These are phyloP conservation scores for Claviceps arundinis DNA, from an alignment of 2,329 filamentous ascomycete genomes.

Conservation along the genomic window DNA sequence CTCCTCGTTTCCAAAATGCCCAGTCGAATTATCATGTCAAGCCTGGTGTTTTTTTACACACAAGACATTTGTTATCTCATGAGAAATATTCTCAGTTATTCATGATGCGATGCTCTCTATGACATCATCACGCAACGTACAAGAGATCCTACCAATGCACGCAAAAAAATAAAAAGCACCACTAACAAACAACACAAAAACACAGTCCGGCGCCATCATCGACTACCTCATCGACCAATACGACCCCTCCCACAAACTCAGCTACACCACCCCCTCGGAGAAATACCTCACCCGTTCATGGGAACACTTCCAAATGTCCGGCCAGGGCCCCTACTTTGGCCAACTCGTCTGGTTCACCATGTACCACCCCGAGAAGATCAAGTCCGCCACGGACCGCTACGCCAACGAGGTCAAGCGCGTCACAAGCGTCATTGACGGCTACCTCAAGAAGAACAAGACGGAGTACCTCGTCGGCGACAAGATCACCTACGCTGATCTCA, in stretches of 20 bases:
- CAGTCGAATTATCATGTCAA: too few relatives aligned
- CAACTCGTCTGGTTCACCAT: slow-evolving; percentile 12
- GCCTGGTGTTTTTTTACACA: background rate
- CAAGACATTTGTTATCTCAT: background rate
- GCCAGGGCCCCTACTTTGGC: slow-evolving; percentile 19
- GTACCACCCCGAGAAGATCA: slow-evolving; percentile 13
- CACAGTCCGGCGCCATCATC: slow-evolving; percentile 12
- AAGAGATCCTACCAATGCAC: too few relatives aligned
- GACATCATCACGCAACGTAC: too few relatives aligned
- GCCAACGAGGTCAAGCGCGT: slow-evolving; percentile 16
- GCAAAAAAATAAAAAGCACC: background rate
- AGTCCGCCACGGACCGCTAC: slow-evolving; percentile 17
- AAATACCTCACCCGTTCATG: slow-evolving; percentile 8
- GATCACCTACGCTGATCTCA: slow-evolving; percentile 14
- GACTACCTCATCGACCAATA: slow-evolving; percentile 14
- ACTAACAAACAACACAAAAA: background rate
- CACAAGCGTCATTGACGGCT: slow-evolving; percentile 14
- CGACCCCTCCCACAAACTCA: slow-evolving; percentile 9
- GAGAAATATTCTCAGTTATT: too few relatives aligned
- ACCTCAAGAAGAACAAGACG: slow-evolving; percentile 10
- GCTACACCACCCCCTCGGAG: slow-evolving; percentile 6
- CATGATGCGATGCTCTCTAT: too few relatives aligned
- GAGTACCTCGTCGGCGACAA: slow-evolving; percentile 12
- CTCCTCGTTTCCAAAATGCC: too few relatives aligned
- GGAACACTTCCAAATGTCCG: slow-evolving; percentile 12